phyloP scores from a whole-genome alignment of 192 early-diverging fungal genomes.

The Backusella circina region DNA sequence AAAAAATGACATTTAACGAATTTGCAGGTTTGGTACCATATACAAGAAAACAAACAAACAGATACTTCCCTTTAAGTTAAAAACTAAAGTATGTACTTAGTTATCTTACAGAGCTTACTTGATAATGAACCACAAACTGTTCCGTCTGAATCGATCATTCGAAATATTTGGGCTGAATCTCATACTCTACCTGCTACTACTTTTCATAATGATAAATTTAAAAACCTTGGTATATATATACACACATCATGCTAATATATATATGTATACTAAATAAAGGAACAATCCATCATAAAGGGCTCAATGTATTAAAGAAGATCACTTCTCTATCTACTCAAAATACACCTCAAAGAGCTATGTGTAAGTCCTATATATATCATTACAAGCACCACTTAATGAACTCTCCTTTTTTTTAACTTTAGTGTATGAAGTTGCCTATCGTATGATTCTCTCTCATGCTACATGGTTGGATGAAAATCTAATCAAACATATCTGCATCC shows the following conservation, averaged over 20 bases:
- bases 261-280: neutral
- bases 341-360: neutral
- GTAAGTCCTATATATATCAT: neutral
- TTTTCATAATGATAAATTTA: neutral
- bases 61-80: neutral
- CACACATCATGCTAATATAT: neutral
- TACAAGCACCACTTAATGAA: neutral
- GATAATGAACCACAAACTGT: neutral
- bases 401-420: neutral
- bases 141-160: neutral
- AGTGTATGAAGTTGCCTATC: neutral
- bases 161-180: neutral
- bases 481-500: neutral
- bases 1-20: neutral
- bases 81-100: neutral
- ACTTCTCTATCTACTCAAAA: neutral
- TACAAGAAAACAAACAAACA: neutral
- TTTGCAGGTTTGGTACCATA: neutral
- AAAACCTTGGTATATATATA: neutral
- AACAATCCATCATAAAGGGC: neutral
- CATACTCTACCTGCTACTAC: neutral
- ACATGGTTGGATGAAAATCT: neutral
- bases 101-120: neutral
- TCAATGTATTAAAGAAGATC: neutral
- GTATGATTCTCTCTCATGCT: neutral